Evolutionary conservation across 2,329 filamentous ascomycete genomes (phyloP), one percentile per base, ranked within the genome.

Genomic region (Fusarium humuli): DNA sequence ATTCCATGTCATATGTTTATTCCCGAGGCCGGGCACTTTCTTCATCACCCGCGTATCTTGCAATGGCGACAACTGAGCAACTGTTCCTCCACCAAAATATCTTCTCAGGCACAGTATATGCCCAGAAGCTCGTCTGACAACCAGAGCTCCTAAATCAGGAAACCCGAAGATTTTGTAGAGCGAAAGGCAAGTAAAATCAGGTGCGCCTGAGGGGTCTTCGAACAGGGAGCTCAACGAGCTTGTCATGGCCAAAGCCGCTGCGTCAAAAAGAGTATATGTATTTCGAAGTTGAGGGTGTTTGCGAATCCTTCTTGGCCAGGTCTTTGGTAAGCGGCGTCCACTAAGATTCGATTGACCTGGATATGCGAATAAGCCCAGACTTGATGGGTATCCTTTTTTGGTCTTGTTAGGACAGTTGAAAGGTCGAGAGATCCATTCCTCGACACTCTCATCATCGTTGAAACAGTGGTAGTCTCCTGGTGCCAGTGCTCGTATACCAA

Each of bases 271-370:
- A 12, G 84, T 88, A 74, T 89, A 86, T 6, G 69, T 66, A 52
- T 76, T 74, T 60, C 67, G 59, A 42, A 70, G 58, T 20, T 71
- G 69, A 18, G 65, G 45, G 42, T 73, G 49, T 52, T 72, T 58
- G 27, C 83, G 77, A 29, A 81, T 72, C 57, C 74, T 75, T 18
- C 79, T 78, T 13, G 82, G 78, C 90, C 90, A 92, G 2, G 80
- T 77, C 29, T 88, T 78, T 6, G 90, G 89, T 44, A 91, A 79
- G 61, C 90, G 83, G 22, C 87, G 83, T 10, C 90, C 90, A 45
- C 88, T 90, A 83, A 92, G 89, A 74, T 92, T 92, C 29, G 89
- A 92, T 76, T 92, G 90, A 1, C 87, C 90, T 6, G 90, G 89
- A 75, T 89, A 92, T 22, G 88, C 88, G 69, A 92, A 89, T 5